Conservation (phyloP, 2,329 filamentous ascomycete genomes). For the Aspergillus caelatus region DNA sequence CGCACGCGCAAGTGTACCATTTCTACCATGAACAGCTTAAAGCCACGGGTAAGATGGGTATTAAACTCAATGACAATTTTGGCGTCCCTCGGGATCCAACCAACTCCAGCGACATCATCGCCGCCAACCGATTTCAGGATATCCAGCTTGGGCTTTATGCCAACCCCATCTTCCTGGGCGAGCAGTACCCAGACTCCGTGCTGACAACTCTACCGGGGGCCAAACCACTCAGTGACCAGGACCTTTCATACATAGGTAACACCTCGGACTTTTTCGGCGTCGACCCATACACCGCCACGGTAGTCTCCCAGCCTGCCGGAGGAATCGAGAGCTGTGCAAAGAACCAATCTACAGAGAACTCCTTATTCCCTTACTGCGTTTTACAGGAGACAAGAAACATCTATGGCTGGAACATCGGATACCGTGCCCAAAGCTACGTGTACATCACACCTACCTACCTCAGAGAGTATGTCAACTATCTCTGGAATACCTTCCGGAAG, state of each 20-base stretch:
- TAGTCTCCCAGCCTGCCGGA: conserved; percentile 51
- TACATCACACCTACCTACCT: conserved; percentile 56
- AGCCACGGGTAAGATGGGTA: conserved; percentile 45
- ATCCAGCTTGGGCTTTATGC: conserved; percentile 59
- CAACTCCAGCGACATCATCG: conserved; percentile 69
- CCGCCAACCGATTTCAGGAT: conserved; percentile 82
- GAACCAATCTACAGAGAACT: conserved; percentile 41
- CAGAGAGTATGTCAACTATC: conserved; percentile 57
- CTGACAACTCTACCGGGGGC: conserved; percentile 53
- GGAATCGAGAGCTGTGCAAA: conserved; percentile 54
- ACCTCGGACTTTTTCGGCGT: conserved; percentile 61
- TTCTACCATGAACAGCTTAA: conserved; percentile 46
- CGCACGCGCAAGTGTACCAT: conserved; percentile 40
- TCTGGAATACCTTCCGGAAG: conserved; percentile 61
- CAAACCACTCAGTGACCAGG: conserved; percentile 46
- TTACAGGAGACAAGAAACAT: conserved; percentile 50
- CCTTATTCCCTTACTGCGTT: conserved; percentile 58
- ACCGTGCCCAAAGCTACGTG: conserved; percentile 57
- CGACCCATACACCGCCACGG: conserved; percentile 61
- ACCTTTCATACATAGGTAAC: conserved; percentile 54
- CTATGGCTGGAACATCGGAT: conserved; percentile 63
- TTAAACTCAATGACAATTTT: conserved; percentile 56
- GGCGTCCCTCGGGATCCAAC: conserved; percentile 49
- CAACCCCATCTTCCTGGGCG: conserved; percentile 48
- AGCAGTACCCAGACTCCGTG: conserved; percentile 48